These are phyloP conservation scores for Nicotiana tabacum DNA, from an alignment of 257 asterid species.

Conservation along the genomic window DNA sequence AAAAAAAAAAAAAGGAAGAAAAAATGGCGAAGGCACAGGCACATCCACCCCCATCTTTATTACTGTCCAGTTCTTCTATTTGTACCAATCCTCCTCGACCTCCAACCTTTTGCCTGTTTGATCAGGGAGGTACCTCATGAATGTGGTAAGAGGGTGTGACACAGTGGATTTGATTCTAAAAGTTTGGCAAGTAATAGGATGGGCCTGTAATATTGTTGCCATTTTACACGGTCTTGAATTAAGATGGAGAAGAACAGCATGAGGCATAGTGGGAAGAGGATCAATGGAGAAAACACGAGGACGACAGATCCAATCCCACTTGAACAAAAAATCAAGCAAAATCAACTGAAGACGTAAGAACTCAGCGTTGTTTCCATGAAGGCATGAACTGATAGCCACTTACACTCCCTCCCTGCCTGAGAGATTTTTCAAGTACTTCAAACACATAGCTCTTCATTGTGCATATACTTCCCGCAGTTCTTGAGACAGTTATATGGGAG, in stretches of 20 bases:
- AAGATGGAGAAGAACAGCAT: neutral
- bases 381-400: neutral
- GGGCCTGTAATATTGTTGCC: neutral
- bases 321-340: neutral
- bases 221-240: neutral
- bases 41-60: neutral
- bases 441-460: neutral
- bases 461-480: neutral
- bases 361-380: neutral
- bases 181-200: neutral
- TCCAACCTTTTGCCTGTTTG: neutral
- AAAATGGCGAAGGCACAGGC: neutral
- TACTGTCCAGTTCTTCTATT: neutral
- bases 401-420: neutral
- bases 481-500: neutral
- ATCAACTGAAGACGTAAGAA: neutral
- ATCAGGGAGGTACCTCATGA: neutral
- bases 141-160: neutral
- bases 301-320: neutral
- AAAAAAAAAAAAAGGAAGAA: too few relatives aligned
- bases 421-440: slow-evolving; percentile 2
- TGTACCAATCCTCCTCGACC: neutral
- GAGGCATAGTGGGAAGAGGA: neutral
- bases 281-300: neutral
- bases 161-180: neutral